Evolutionary conservation across 768 basidiomycete genomes (phyloP).

Genomic region (Xerocomus spinulosus): DNA sequence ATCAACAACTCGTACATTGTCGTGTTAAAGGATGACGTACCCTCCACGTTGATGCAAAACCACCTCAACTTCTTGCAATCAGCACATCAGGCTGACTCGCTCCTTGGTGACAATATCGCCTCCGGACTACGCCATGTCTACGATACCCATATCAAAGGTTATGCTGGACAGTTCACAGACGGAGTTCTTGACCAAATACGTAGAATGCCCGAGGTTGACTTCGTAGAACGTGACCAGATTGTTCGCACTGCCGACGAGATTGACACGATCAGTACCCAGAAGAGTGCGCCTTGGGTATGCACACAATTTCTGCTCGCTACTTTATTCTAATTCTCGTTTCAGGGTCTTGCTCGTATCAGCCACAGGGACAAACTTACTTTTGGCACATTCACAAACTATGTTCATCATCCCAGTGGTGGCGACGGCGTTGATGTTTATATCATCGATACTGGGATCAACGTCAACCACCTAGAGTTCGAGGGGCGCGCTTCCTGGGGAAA

Average conservation of each 20-base stretch:
- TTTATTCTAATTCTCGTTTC: constrained; percentile 11
- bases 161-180: constrained; percentile 74
- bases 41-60: constrained; percentile 55
- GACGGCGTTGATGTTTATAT: constrained; percentile 92
- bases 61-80: constrained; percentile 75
- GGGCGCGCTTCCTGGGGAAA: constrained; percentile 91
- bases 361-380: constrained; percentile 76
- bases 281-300: constrained; percentile 80
- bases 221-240: constrained; percentile 90
- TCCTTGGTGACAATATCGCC: constrained; percentile 40
- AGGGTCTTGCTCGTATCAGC: constrained; percentile 95
- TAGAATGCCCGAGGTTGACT: constrained; percentile 82
- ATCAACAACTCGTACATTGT: constrained; percentile 95
- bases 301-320: not conserved
- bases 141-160: constrained; percentile 67
- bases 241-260: constrained; percentile 55
- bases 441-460: constrained; percentile 87
- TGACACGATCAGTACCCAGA: constrained; percentile 41
- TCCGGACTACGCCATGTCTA: constrained; percentile 74
- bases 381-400: constrained; percentile 80
- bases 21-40: constrained; percentile 71
- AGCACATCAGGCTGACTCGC: constrained; percentile 52
- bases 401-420: constrained; percentile 67
- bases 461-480: constrained; percentile 79
- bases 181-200: constrained; percentile 72